A percentile compares a stretch with the other conserved stretches of the same genome.
Evolutionary conservation across 345 rosid species (phyloP).

Genomic region (Melaleuca alternifolia): DNA sequence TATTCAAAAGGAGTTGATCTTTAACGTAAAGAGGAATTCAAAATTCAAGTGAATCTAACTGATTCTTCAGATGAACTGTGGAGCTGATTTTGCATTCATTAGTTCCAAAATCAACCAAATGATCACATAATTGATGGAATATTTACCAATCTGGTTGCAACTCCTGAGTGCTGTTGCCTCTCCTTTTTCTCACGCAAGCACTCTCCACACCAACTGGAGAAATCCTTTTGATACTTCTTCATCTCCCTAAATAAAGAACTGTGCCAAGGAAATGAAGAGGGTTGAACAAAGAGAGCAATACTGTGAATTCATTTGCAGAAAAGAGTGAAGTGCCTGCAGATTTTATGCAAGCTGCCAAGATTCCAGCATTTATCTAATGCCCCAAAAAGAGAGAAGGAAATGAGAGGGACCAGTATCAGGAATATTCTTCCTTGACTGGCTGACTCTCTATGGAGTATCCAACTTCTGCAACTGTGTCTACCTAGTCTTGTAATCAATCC

Average conservation of each 20-base stretch:
- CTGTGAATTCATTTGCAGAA: not conserved
- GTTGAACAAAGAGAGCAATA: not conserved
- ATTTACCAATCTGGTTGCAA: conserved; percentile 54
- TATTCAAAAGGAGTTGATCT: not conserved
- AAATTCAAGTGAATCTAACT: not conserved
- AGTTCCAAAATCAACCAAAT: not conserved
- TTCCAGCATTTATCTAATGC: not conserved
- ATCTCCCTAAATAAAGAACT: conserved; percentile 87
- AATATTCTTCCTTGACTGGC: not conserved
- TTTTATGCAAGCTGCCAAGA: not conserved
- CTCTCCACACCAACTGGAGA: conserved; percentile 88
- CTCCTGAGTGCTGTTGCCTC: conserved; percentile 40
- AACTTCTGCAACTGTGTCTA: not conserved
- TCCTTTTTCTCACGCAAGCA: conserved; percentile 68
- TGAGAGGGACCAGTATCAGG: not conserved
- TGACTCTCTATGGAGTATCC: not conserved
- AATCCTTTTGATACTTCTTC: conserved; percentile 74
- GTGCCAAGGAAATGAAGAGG: conserved; percentile 3
- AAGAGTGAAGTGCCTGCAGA: not conserved
- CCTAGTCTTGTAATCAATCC: not conserved
- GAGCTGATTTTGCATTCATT: not conserved
- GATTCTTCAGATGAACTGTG: not conserved
- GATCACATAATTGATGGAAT: not conserved
- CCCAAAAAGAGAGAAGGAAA: not conserved
- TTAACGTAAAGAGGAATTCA: not conserved